Conservation (phyloP, 1,139 yeast genomes). For the Saccharomyces uvarum region DNA sequence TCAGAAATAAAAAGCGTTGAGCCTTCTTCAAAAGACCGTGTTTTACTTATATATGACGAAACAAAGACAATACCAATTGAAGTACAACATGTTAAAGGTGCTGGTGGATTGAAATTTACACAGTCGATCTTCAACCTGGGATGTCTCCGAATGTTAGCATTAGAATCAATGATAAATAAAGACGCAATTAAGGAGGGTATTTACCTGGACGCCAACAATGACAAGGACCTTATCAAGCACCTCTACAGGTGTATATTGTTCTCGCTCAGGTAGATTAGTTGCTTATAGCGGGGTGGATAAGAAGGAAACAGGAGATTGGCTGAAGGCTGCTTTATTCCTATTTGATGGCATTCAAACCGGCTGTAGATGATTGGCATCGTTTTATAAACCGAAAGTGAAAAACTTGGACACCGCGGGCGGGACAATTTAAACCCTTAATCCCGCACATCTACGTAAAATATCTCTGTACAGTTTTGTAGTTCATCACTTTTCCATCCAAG, state of each 20-base stretch:
- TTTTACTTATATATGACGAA: neutral
- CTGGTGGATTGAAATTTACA: neutral
- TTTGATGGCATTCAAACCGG: neutral
- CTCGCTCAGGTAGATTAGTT: neutral
- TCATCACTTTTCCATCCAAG: neutral
- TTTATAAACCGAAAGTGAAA: neutral
- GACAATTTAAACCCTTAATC: neutral
- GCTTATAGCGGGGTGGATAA: neutral
- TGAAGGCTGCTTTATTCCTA: neutral
- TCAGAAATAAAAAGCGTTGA: neutral
- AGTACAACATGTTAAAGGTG: neutral
- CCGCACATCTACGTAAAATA: constrained; percentile 1
- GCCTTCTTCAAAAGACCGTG: neutral
- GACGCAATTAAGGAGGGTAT: neutral
- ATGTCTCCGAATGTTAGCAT: neutral
- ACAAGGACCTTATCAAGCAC: neutral
- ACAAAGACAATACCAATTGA: neutral
- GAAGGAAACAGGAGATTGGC: neutral
- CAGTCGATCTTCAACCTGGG: neutral
- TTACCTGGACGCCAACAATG: neutral
- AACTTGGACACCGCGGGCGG: neutral
- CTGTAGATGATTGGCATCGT: neutral
- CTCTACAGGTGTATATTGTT: neutral
- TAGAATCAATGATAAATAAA: neutral
- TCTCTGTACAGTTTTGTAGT: neutral